Base-by-base conservation (phyloP, 495 filamentous ascomycete genomes). In the Letharia columbiana region DNA sequence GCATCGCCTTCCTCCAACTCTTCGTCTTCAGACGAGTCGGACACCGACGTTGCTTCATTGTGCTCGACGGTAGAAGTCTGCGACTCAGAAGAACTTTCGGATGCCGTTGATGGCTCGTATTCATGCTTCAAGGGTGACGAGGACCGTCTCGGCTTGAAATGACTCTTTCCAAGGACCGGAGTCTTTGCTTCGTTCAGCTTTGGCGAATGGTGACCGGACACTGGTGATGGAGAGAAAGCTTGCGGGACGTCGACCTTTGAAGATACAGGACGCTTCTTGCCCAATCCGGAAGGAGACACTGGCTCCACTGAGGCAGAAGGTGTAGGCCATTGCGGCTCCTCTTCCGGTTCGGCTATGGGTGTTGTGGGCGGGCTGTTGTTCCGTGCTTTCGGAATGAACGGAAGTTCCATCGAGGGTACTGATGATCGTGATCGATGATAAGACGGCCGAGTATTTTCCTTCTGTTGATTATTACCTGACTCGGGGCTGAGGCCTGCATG, bases 121-220 rank as follows among this genome's bases (percentile, higher is more conserved):
- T 99, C 92, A 71, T 97, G 94, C 76, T 99, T 99, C 65, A 99
- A 80, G 12, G 95, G 95, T 12, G 95, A 98, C 7, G 95, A 98
- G 37, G 87, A 89, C 9, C 91, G 84, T 40, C 93, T 66, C 37
- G 52, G 82, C 70, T 66, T 66, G 59, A 56, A 82, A 74, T 37
- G 77, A 79, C 35, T 73, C 58, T 8, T 71, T 77, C 81, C 63
- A 20, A 84, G 77, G 7, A 83, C 77, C 44, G 83, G 84, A 44
- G 77, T 75, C 49, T 81, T 82, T 57, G 77, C 71, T 74, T 69
- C 79, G 78, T 78, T 87, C 71, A 72, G 79, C 65, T 73, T 82
- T 49, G 80, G 77, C 28, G 76, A 79, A 31, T 80, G 77, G 72
- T 83, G 83, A 63, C 79, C 79, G 12, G 84, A 82, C 18, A 80